Evolutionary conservation across 192 early-diverging fungal genomes (phyloP).

Genomic region (Entomortierella beljakovae): DNA sequence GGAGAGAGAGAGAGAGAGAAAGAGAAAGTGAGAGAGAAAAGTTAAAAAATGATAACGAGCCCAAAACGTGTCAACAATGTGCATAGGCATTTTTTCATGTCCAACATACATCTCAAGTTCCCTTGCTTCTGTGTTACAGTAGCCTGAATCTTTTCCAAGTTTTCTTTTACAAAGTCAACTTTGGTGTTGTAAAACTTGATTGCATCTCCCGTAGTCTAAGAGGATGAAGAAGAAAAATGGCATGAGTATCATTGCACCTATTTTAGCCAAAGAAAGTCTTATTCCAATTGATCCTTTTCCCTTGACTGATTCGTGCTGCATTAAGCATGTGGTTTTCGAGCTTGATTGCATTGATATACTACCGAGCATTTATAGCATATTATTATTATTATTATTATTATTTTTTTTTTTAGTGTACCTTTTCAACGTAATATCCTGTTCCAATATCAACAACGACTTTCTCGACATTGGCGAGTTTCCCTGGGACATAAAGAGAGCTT

Average conservation of each 20-base stretch:
- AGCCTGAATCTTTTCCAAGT: constrained; percentile 84
- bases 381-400: neutral
- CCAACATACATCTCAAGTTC: constrained; percentile 67
- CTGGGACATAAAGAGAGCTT: constrained; percentile 92
- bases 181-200: constrained; percentile 86
- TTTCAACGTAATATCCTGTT: constrained; percentile 96
- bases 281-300: no score
- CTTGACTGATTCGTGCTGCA: no score
- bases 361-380: neutral
- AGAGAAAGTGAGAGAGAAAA: neutral
- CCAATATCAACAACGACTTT: constrained; percentile 96
- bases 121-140: constrained; percentile 83
- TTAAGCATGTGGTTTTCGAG: no score
- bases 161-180: constrained; percentile 84
- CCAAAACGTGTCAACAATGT: no score
- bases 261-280: neutral
- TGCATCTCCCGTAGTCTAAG: constrained; percentile 81
- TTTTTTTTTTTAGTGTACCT: constrained; percentile 64
- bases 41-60: no score
- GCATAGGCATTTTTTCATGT: neutral
- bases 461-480: constrained; percentile 81
- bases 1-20: neutral
- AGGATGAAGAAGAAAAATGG: neutral
- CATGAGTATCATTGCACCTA: neutral
- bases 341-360: no score